A percentile compares a stretch with the other conserved stretches of the same genome.
Conservation (phyloP, 768 basidiomycete genomes). For the Russula brevipes region DNA sequence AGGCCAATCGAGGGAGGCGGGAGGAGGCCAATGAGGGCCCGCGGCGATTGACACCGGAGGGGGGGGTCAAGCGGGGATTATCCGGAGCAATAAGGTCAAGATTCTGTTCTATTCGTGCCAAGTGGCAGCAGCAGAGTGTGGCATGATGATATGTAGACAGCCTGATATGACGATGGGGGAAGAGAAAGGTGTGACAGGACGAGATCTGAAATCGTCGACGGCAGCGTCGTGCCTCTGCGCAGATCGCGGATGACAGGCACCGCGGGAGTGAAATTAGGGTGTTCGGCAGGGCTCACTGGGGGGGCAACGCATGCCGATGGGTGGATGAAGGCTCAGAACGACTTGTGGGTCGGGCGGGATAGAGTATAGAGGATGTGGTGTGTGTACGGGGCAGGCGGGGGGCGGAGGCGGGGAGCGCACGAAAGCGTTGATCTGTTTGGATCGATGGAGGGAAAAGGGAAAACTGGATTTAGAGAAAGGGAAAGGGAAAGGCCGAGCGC, state of each 20-base stretch:
- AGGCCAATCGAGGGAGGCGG: slow-evolving; percentile 7
- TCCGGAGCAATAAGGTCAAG: neutral
- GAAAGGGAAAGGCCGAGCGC: slow-evolving; percentile 19
- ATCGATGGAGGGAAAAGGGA: slow-evolving; percentile 18
- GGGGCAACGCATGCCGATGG: neutral
- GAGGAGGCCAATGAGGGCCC: slow-evolving; percentile 4
- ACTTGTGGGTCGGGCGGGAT: too few species aligned
- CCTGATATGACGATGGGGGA: too few species aligned
- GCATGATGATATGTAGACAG: neutral
- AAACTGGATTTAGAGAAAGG: slow-evolving; percentile 1
- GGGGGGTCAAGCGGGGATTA: slow-evolving; percentile 11
- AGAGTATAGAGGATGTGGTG: too few species aligned
- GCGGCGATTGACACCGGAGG: slow-evolving; percentile 17
- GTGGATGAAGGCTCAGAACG: too few species aligned
- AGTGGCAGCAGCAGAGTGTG: neutral
- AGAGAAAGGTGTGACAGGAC: too few species aligned
- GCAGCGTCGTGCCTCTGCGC: neutral
- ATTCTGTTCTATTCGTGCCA: neutral
- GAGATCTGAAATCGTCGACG: too few species aligned
- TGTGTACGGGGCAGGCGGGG: neutral
- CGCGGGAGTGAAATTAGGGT: neutral
- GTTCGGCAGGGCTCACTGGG: neutral
- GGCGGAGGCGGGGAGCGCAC: too few species aligned
- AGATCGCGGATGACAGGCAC: slow-evolving; percentile 3
- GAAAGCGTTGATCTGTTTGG: slow-evolving; percentile 1